Conservation (phyloP, 352 stramenopile genomes). For the Globisporangium yorkense region DNA sequence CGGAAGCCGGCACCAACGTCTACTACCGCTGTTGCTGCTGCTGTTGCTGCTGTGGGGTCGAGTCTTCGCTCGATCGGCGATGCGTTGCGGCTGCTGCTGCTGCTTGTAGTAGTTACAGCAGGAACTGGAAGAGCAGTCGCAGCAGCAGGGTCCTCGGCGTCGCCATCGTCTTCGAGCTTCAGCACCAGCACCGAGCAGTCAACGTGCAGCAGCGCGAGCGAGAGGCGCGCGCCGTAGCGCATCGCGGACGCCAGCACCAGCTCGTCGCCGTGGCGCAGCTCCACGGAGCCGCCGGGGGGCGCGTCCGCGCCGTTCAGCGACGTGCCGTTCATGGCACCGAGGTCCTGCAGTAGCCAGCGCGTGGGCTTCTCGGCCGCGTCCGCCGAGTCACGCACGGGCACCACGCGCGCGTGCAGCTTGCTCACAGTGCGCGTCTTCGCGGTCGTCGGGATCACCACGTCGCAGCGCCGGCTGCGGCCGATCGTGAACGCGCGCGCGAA, state of each 20-base stretch:
- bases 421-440: conserved; percentile 73
- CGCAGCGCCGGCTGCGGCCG: conserved; percentile 59
- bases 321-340: conserved; percentile 79
- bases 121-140: too few relatives aligned
- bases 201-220: conserved; percentile 40
- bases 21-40: background rate
- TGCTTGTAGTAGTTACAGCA: conserved; percentile 7
- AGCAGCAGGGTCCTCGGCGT: background rate
- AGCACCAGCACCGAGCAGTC: conserved; percentile 36
- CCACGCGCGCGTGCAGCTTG: conserved; percentile 62
- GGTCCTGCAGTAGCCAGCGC: conserved; percentile 74
- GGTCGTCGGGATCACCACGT: conserved; percentile 62
- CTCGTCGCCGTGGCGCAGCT: conserved; percentile 64
- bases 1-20: conserved; percentile 1
- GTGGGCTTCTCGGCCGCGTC: conserved; percentile 6
- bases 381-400: conserved; percentile 23
- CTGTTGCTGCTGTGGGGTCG: conserved; percentile 5
- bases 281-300: conserved; percentile 36
- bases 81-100: conserved; percentile 3
- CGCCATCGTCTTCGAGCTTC: conserved; percentile 19
- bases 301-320: conserved; percentile 67
- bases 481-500: conserved; percentile 63
- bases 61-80: background rate
- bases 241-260: conserved; percentile 64
- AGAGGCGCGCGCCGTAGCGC: conserved; percentile 49